phyloP scores from a whole-genome alignment of 257 asterid species.

The Fraxinus excelsior region DNA sequence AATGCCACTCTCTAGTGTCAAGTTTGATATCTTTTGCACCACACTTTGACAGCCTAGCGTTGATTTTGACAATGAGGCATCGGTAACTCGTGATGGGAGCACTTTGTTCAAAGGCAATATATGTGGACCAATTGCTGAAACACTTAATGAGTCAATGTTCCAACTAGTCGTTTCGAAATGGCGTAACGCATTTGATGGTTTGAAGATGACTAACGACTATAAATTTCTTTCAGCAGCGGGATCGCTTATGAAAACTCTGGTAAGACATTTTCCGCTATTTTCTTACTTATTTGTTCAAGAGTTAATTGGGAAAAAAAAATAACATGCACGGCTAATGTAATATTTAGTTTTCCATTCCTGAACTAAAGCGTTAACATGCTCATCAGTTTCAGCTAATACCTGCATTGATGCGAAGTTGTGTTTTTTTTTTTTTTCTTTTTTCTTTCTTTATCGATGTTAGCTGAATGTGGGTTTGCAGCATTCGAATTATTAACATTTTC shows the following conservation, averaged over 20 bases:
- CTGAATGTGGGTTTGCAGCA: neutral
- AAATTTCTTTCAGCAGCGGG: constrained; percentile 91
- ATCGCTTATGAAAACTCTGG: constrained; percentile 86
- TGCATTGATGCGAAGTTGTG: neutral
- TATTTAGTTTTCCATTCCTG: neutral
- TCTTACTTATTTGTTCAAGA: constrained; percentile 1
- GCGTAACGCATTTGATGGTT: constrained; percentile 74
- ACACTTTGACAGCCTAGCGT: constrained; percentile 48
- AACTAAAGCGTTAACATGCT: neutral
- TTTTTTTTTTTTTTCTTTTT: no score
- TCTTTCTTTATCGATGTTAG: neutral
- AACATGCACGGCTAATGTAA: neutral
- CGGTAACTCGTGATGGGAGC: constrained; percentile 38
- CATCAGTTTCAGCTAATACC: neutral
- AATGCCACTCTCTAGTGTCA: constrained; percentile 17
- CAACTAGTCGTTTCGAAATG: constrained; percentile 75
- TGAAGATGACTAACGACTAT: constrained; percentile 82
- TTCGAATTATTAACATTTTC: neutral
- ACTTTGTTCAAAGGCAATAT: constrained; percentile 66
- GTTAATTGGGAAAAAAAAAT: neutral
- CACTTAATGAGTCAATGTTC: constrained; percentile 87
- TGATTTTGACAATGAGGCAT: constrained; percentile 51
- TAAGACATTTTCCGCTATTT: constrained; percentile 39
- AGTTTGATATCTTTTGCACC: constrained; percentile 23
- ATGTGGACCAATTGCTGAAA: constrained; percentile 93